These are phyloP conservation scores for Tolypocladium sp. DNA, from an alignment of 2,329 filamentous ascomycete species.

Conservation along the genomic window DNA sequence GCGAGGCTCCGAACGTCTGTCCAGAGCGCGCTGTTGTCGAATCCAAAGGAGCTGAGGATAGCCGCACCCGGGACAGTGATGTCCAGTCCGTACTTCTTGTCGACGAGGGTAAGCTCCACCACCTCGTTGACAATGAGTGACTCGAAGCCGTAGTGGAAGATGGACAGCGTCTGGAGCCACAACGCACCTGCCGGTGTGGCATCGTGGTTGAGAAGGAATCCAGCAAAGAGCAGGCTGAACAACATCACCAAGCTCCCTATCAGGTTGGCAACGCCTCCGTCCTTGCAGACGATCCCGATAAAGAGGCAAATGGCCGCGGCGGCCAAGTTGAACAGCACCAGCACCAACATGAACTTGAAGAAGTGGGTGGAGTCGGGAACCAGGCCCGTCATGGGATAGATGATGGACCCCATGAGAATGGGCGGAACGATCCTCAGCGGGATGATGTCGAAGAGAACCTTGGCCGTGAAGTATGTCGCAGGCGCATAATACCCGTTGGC, in stretches of 20 bases:
- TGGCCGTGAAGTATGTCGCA: slow-evolving; percentile 86
- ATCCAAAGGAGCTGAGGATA: slow-evolving; percentile 91
- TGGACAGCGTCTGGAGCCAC: slow-evolving; percentile 89
- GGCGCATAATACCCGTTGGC: slow-evolving; percentile 96
- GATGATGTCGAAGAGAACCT: slow-evolving; percentile 97
- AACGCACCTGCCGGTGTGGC: slow-evolving; percentile 76
- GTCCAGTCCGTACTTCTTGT: slow-evolving; percentile 92
- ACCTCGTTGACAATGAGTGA: slow-evolving; percentile 96
- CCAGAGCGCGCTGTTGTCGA: slow-evolving; percentile 82
- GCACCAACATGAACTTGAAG: slow-evolving; percentile 80
- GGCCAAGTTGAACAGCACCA: slow-evolving; percentile 93
- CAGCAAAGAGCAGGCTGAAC: slow-evolving; percentile 90
- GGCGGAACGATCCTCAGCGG: slow-evolving; percentile 91
- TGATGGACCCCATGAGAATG: slow-evolving; percentile 87
- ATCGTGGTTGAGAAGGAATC: slow-evolving; percentile 87
- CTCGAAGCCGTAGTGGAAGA: slow-evolving; percentile 98
- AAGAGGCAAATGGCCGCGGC: slow-evolving; percentile 91
- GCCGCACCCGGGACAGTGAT: slow-evolving; percentile 93
- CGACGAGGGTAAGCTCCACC: slow-evolving; percentile 75
- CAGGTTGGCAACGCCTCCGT: slow-evolving; percentile 82
- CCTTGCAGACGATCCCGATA: slow-evolving; percentile 91
- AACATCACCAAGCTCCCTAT: slow-evolving; percentile 95
- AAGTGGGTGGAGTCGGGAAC: slow-evolving; percentile 77
- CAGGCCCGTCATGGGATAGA: slow-evolving; percentile 96
- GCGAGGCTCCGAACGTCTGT: slow-evolving; percentile 72